These are phyloP conservation scores for Byssothecium circinans DNA, from an alignment of 2,329 filamentous ascomycete genomes.

Conservation along the genomic window DNA sequence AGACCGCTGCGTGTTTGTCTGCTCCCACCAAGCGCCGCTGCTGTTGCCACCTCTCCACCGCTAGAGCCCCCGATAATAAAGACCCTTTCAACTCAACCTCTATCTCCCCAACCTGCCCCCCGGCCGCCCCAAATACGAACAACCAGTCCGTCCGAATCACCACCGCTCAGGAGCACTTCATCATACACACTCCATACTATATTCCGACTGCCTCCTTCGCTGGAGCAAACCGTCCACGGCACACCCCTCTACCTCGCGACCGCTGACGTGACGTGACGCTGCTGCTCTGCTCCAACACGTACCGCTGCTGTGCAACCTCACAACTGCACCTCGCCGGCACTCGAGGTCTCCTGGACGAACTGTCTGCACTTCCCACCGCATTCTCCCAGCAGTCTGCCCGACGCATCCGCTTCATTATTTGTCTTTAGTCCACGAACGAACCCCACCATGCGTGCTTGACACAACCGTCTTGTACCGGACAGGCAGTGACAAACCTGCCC, in stretches of 20 bases:
- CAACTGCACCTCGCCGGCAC: constrained; percentile 14
- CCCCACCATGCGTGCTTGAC: constrained; percentile 17
- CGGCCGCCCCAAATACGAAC: constrained; percentile 5
- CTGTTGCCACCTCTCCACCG: constrained; percentile 1
- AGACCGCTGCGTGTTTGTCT: constrained; percentile 22
- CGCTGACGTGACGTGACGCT: too few relatives aligned
- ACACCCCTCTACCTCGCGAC: too few relatives aligned
- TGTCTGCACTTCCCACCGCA: too few relatives aligned
- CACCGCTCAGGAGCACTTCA: background rate
- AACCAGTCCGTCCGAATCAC: background rate
- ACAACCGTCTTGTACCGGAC: constrained; percentile 3
- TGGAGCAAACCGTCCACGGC: too few relatives aligned
- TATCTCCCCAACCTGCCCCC: constrained; percentile 2
- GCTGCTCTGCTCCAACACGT: too few relatives aligned
- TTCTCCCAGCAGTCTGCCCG: too few relatives aligned
- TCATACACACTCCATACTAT: background rate
- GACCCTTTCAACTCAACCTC: background rate
- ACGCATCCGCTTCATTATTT: background rate
- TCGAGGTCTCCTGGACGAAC: constrained; percentile 11
- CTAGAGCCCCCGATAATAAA: constrained; percentile 10
- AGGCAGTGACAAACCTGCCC: constrained; percentile 4
- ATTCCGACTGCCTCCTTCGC: background rate
- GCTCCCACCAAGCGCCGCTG: constrained; percentile 1
- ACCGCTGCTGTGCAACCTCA: constrained; percentile 13
- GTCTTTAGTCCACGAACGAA: background rate